Conservation (phyloP, 2,329 filamentous ascomycete genomes). For the Phoma sp. region DNA sequence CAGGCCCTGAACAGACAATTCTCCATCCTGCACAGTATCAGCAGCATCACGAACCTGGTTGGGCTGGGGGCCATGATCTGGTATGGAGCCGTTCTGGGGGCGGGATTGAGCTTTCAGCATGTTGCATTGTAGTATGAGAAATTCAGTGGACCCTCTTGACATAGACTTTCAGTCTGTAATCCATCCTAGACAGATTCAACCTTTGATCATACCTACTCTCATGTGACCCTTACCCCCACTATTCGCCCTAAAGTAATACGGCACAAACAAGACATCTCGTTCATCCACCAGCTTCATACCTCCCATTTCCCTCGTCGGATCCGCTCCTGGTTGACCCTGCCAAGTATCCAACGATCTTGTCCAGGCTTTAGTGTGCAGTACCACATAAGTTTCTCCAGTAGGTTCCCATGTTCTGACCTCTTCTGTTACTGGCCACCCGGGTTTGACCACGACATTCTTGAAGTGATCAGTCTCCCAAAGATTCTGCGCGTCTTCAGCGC, state of each 20-base stretch:
- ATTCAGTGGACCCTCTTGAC: too few relatives aligned
- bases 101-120: slow-evolving; percentile 8
- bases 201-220: slow-evolving; percentile 13
- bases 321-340: not conserved
- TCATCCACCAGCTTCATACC: not conserved
- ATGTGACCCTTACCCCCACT: slow-evolving; percentile 17
- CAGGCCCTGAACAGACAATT: slow-evolving; percentile 62
- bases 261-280: slow-evolving; percentile 13
- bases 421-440: slow-evolving; percentile 1
- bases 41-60: slow-evolving; percentile 77
- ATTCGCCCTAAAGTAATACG: slow-evolving; percentile 18
- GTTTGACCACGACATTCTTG: slow-evolving; percentile 11
- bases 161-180: too few relatives aligned
- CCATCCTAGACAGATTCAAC: not conserved
- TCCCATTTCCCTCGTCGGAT: not conserved
- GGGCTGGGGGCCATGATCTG: slow-evolving; percentile 72
- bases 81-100: slow-evolving; percentile 78
- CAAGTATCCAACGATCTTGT: slow-evolving; percentile 6
- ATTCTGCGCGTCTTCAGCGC: slow-evolving; percentile 15
- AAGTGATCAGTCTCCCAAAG: slow-evolving; percentile 18
- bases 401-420: not conserved
- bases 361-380: slow-evolving; percentile 4
- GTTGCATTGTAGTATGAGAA: not conserved
- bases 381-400: slow-evolving; percentile 11
- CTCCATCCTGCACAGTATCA: slow-evolving; percentile 78